Base-by-base conservation (phyloP, 352 stramenopile species). In the Blastocystis sp. region DNA sequence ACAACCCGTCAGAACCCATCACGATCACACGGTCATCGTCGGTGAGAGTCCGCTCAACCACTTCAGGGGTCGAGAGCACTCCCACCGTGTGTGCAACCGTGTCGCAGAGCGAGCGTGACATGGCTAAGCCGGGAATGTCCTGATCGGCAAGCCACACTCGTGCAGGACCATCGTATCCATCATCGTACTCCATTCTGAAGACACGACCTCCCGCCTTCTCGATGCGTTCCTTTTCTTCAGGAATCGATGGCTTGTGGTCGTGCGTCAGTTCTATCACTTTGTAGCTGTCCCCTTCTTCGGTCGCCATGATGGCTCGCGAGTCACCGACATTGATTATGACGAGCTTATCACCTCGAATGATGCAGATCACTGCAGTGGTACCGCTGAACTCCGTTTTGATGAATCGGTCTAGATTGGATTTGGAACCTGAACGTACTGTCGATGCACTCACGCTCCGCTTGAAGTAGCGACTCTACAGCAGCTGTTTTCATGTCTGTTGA, bases 71-170 rank as follows among this genome's bases (percentile, higher is more conserved):
- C 4, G 95, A 97, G 63, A 95, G 94, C 8, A 99, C 95, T 54
- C 94, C 94, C 4, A 96, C 96, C 3, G 95, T 97, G 90, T 99
- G 96, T 0, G 96, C 96, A n/a, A 98, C 95, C 1, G 95, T 94
- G 90, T 99, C 96, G 29, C 96, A 95, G 5, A 98, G 92, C 47
- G 95, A 98, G 9, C 96, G 94, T 37, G 94, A 97, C 96, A 99
- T 98, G 29, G 97, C 97, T 29, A 99, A 92, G 34, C 97, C 97
- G 5, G 97, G 97, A 39, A 98, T 96, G 92, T 99, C 96, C 95
- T 98, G 98, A 92, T 98, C 94, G 15, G 94, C 95, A 41, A 98
- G 91, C 96, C 96, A 99, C n/a, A 99, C 97, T 89, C 97, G 95
- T 53, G 96, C 94, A 54, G 96, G 96, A 4, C 96, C 97, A 91